These are phyloP conservation scores for Linanthus parryae DNA, from an alignment of 148 eudicot genomes.

Conservation along the genomic window DNA sequence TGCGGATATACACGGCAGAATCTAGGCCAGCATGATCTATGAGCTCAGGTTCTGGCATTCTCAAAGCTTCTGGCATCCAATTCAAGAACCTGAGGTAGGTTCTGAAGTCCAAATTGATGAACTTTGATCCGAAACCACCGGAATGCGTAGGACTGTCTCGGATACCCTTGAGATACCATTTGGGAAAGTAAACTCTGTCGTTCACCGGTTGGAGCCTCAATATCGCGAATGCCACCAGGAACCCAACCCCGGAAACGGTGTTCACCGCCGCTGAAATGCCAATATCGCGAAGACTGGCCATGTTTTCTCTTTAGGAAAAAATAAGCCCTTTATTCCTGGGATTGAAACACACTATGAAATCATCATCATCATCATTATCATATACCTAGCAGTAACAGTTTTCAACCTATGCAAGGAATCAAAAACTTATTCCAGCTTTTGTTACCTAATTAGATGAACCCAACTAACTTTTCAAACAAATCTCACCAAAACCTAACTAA, in stretches of 20 bases:
- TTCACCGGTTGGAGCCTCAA: slow-evolving; percentile 80
- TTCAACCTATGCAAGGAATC: no score
- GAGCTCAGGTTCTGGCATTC: slow-evolving; percentile 96
- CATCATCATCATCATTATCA: no score
- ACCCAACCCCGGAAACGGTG: slow-evolving; percentile 56
- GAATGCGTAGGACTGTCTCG: slow-evolving; percentile 62
- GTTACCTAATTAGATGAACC: no score
- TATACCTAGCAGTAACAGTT: no score
- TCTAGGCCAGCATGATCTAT: slow-evolving; percentile 94
- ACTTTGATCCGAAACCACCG: slow-evolving; percentile 39
- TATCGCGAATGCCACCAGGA: slow-evolving; percentile 74
- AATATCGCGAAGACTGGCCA: slow-evolving; percentile 72
- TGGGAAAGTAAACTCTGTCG: slow-evolving; percentile 91
- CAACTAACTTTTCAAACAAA: no score
- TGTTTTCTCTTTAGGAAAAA: slow-evolving; percentile 15
- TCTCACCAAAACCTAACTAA: no score
- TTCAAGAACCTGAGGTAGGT: slow-evolving; percentile 65
- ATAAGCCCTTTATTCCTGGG: no score
- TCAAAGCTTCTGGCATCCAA: slow-evolving; percentile 95
- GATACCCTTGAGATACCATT: slow-evolving; percentile 89
- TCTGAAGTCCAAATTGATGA: slow-evolving; percentile 68
- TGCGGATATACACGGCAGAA: slow-evolving; percentile 78
- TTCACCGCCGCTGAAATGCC: slow-evolving; percentile 61
- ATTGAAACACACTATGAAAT: no score
- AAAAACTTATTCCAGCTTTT: no score